Base-by-base conservation (phyloP, 768 basidiomycete species). In the Pleurotus djamor region DNA sequence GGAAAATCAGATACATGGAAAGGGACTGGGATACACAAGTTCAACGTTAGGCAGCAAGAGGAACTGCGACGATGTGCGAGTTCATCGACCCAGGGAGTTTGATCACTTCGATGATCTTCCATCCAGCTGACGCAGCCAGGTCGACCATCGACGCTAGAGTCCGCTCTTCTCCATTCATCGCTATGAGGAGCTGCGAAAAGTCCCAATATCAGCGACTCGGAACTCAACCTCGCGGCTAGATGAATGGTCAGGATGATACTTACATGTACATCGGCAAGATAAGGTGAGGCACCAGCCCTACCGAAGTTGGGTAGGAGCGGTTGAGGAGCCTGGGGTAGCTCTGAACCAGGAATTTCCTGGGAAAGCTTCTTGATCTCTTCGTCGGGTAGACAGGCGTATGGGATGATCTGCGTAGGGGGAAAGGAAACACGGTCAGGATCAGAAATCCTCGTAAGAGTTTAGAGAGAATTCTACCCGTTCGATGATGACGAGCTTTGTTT, bases 161-260 rank as follows among this genome's bases (percentile, higher is more conserved):
- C 48, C 71, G 67, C 50, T 74, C 73, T 58, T 68, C 59, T 8
- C 68, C 71, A 48, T 72, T 68, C 55, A 69, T 51, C 4, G 67
- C 41, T 7, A 61, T 66, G 52, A 70, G 48, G 71, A 75, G 71
- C 71, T 72, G 58, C 32, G 28, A 44, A 37, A 16, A n/a, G 13
- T 35, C 47, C 33, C 45, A 48, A 13, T 17, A 33, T 44, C 21
- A 28, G 21, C 21, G 21, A 28, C 21, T 3, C 21, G 21, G 7
- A 44, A 37, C 45, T 28, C 48, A 55, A 56, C 38, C 12, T 58
- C 21, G 21, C 21, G 21, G 21, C 21, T 28, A 28, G 21, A 28
- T 52, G 41, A 33, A 16, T 14, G 37, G n/a, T 9, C 41, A 12
- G 32, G 17, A 37, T 59, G n/a, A 28, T 28, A 28, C 21, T 28